These are phyloP conservation scores for Penicillium cataractarum DNA, from an alignment of 495 filamentous ascomycete genomes.

Conservation along the genomic window DNA sequence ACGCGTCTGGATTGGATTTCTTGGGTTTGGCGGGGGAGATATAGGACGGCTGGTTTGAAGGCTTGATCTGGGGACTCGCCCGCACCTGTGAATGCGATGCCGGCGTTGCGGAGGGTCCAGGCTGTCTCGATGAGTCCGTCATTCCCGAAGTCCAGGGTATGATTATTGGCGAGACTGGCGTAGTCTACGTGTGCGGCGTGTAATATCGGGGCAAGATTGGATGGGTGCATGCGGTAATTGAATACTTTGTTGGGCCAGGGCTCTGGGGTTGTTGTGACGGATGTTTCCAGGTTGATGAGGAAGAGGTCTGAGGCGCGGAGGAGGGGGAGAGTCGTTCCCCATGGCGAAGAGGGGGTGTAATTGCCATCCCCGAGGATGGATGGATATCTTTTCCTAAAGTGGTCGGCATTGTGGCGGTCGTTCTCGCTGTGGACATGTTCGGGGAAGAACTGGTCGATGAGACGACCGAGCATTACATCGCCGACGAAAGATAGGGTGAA, in stretches of 20 bases:
- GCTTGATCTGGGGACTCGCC: conserved; percentile 37
- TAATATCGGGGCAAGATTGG: conserved; percentile 35
- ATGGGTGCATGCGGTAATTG: conserved; percentile 50
- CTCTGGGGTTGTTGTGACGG: conserved; percentile 33
- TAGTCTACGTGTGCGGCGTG: conserved; percentile 37
- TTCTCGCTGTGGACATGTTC: conserved; percentile 31
- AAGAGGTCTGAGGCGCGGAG: conserved; percentile 35
- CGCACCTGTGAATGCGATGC: conserved; percentile 31
- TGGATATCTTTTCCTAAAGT: conserved; percentile 22
- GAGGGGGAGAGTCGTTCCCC: conserved; percentile 40
- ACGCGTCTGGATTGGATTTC: conserved; percentile 4
- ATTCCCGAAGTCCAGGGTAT: conserved; percentile 41
- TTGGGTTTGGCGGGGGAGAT: conserved; percentile 1
- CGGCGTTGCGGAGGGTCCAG: conserved; percentile 25
- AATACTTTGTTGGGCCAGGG: conserved; percentile 47
- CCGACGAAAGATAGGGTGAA: conserved; percentile 42
- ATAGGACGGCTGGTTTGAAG: conserved; percentile 31
- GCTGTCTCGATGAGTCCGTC: conserved; percentile 41
- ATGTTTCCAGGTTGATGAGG: conserved; percentile 50
- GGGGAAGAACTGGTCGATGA: conserved; percentile 47
- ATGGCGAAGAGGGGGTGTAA: conserved; percentile 36
- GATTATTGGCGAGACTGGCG: conserved; percentile 45
- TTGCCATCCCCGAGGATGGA: conserved; percentile 15
- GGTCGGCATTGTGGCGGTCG: conserved; percentile 23
- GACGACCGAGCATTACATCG: conserved; percentile 51